These are phyloP conservation scores for Primulina huaijiensis DNA, from an alignment of 257 asterid genomes.

Conservation along the genomic window DNA sequence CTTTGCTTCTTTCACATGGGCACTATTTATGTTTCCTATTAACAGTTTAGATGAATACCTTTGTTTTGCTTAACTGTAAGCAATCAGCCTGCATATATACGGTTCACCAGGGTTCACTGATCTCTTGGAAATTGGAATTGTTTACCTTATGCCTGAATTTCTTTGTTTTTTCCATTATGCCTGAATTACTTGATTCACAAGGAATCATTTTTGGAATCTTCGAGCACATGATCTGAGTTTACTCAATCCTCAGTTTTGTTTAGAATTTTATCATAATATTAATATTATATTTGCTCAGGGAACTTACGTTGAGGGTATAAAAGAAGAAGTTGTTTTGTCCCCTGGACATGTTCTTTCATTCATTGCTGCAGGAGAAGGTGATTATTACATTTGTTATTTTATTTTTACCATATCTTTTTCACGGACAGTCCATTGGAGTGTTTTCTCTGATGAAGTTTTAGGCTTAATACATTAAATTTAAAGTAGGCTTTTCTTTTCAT, in stretches of 20 bases:
- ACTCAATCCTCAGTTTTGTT: not conserved
- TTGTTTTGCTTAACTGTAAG: not conserved
- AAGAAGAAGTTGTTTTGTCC: constrained; percentile 78
- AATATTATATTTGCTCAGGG: constrained; percentile 34
- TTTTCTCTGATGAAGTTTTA: not conserved
- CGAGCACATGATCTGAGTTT: not conserved
- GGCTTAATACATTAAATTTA: not conserved
- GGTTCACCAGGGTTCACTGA: not conserved
- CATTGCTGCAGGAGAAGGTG: constrained; percentile 88
- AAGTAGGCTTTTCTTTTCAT: not conserved
- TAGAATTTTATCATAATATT: not conserved
- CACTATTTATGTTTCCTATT: too few relatives aligned
- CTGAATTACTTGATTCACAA: not conserved
- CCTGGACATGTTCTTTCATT: constrained; percentile 91
- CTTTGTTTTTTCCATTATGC: too few relatives aligned
- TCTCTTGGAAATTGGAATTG: too few relatives aligned
- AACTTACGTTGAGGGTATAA: constrained; percentile 58
- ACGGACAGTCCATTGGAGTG: not conserved
- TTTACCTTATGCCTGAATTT: too few relatives aligned
- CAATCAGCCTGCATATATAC: not conserved
- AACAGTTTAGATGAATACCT: constrained; percentile 1
- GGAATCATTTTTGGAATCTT: not conserved
- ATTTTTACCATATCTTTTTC: not conserved
- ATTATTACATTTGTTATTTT: constrained; percentile 22
- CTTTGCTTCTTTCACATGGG: too few relatives aligned